Evolutionary conservation across 148 eudicot species (phyloP).

Genomic region (Polygonum aviculare): DNA sequence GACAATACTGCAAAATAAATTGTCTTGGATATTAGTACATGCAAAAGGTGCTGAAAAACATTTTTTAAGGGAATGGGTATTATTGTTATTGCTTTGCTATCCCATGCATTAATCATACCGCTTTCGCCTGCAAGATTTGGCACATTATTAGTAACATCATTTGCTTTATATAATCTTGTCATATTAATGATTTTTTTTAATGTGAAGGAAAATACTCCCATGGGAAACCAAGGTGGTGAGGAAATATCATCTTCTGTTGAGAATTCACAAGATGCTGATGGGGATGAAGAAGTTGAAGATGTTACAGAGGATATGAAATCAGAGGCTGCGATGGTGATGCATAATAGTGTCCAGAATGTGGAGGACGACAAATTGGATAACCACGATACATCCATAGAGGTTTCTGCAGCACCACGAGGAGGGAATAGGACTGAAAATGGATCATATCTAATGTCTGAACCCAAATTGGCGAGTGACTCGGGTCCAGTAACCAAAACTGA

Average conservation of each 20-base stretch:
- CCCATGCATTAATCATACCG: background rate
- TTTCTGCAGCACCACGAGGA: constrained; percentile 30
- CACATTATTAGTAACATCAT: background rate
- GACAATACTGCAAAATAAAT: background rate
- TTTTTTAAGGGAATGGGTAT: background rate
- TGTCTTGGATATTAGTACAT: too few species aligned
- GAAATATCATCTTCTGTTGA: constrained; percentile 75
- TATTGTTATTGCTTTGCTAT: background rate
- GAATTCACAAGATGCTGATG: constrained; percentile 55
- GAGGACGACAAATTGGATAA: constrained; percentile 25
- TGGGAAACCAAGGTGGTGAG: constrained; percentile 60
- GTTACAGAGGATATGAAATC: constrained; percentile 34
- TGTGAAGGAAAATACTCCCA: constrained; percentile 37
- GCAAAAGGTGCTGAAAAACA: background rate
- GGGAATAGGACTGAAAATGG: constrained; percentile 36
- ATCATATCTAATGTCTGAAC: constrained; percentile 17
- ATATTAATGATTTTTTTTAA: constrained; percentile 2
- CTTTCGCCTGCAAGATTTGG: background rate
- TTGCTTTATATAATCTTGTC: background rate
- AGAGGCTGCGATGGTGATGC: constrained; percentile 25
- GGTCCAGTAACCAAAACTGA: constrained; percentile 26
- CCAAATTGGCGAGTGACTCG: constrained; percentile 23
- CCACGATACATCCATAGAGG: constrained; percentile 31
- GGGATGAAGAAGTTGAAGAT: constrained; percentile 43
- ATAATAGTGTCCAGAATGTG: constrained; percentile 19